Evolutionary conservation across 2,329 filamentous ascomycete genomes (phyloP).

Genomic region (Endoconidiophora polonica): DNA sequence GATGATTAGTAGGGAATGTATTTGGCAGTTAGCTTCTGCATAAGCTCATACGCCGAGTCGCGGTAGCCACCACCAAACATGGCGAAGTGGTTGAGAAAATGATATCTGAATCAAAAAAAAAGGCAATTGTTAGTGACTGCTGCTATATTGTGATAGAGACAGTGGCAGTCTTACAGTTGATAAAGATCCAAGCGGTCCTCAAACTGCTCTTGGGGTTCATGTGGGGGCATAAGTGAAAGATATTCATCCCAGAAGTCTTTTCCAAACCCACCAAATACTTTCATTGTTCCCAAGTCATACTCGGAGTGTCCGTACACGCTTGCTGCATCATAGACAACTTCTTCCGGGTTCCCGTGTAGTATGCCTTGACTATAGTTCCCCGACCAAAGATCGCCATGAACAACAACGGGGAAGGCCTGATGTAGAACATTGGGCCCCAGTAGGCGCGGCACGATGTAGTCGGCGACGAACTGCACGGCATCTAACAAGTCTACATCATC

Average conservation of each 20-base stretch:
- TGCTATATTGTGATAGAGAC: background rate
- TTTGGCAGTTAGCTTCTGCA: slow-evolving; percentile 55
- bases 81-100: slow-evolving; percentile 77
- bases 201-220: slow-evolving; percentile 67
- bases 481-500: slow-evolving; percentile 27
- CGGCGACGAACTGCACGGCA: slow-evolving; percentile 48
- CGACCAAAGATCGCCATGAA: slow-evolving; percentile 90
- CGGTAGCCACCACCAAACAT: slow-evolving; percentile 72
- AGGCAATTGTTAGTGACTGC: slow-evolving; percentile 14
- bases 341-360: slow-evolving; percentile 41
- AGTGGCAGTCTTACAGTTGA: slow-evolving; percentile 47
- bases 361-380: slow-evolving; percentile 59
- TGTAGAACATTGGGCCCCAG: slow-evolving; percentile 50
- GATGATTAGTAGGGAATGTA: slow-evolving; percentile 33
- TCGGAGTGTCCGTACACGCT: slow-evolving; percentile 74
- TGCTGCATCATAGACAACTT: slow-evolving; percentile 70
- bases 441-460: slow-evolving; percentile 56
- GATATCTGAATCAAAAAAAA: slow-evolving; percentile 40
- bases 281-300: slow-evolving; percentile 87
- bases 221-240: slow-evolving; percentile 54
- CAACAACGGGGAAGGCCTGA: slow-evolving; percentile 55
- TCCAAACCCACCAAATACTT: slow-evolving; percentile 86
- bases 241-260: slow-evolving; percentile 60
- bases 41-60: slow-evolving; percentile 60
- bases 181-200: slow-evolving; percentile 70